Base-by-base conservation (phyloP, 148 eudicot species). In the Hydrangea macrophylla region DNA sequence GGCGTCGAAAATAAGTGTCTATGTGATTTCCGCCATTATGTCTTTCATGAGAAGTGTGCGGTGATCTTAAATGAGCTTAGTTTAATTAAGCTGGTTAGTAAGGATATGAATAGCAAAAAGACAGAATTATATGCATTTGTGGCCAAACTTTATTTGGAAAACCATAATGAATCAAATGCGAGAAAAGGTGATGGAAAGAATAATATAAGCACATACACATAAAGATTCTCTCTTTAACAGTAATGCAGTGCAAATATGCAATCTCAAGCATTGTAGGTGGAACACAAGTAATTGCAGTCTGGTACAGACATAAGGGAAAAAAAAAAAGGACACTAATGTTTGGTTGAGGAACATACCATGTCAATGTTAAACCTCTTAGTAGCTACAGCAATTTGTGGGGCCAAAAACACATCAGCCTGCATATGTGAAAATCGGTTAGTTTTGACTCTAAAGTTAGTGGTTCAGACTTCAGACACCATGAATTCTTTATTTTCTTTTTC, bases 321-420 rank as follows among this genome's bases (percentile, higher is more conserved):
- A n/a, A 6, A 48, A 42, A 42, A 44, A 44, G 51, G n/a, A 44
- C 17, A 42, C 17, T n/a, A 42, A 18, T 42, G 50, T 11, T 42
- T 9, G 11, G 50, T 6, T 24, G 35, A 36, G 18, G 64, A 15
- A 17, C 60, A 68, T 85, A 85, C 93, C 88, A 88, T 83, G 67
- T 85, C 86, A 69, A 80, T 67, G 28, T 81, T 69, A 55, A 81
- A 85, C 72, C 84, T 81, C 62, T 59, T 63, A 36, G 73, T 65
- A n/a, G 88, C 83, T 28, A 76, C 53, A 57, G 85, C 78, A 28
- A 85, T 74, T 73, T 88, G 88, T 23, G 90, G 93, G 50, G 90
- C 93, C 76, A 85, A 70, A 72, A 77, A 85, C 32, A 85, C 87
- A 70, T 88, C 90, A 69, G 84, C 93, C 93, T 88, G 88, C 76